A percentile compares a stretch with the other conserved stretches of the same genome.
Evolutionary conservation across 257 asterid species (phyloP).

Genomic region (Jacaranda copaia): DNA sequence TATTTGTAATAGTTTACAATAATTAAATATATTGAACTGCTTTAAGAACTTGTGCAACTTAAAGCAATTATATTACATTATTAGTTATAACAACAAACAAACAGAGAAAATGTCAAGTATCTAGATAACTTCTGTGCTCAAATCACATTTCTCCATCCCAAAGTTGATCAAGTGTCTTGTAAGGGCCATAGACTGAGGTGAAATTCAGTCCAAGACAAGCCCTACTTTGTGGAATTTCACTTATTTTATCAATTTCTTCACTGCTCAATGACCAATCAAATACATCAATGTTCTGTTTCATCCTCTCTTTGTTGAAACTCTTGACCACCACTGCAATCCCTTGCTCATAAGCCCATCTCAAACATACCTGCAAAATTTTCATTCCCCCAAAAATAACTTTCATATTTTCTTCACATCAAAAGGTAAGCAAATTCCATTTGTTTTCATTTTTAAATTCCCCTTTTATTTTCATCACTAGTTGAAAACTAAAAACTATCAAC

Average conservation of each 20-base stretch:
- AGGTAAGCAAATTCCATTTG: not conserved
- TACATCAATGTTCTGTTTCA: conserved; percentile 65
- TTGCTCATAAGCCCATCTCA: conserved; percentile 16
- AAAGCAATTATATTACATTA: too few species aligned
- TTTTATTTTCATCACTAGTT: too few species aligned
- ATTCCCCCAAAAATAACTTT: not conserved
- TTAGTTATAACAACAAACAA: too few species aligned
- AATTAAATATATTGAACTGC: too few species aligned
- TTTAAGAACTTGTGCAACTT: too few species aligned
- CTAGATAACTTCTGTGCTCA: not conserved
- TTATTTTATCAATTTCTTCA: conserved; percentile 53
- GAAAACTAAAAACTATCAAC: too few species aligned
- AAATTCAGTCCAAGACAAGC: conserved; percentile 60
- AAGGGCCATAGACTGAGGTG: conserved; percentile 71
- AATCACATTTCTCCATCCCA: conserved; percentile 61
- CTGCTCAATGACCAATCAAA: conserved; percentile 60
- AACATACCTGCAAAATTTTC: conserved; percentile 56
- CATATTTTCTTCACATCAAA: not conserved
- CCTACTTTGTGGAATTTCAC: conserved; percentile 63
- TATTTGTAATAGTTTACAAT: too few species aligned
- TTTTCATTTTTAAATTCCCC: too few species aligned
- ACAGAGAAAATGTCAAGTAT: not conserved
- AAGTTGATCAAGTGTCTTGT: conserved; percentile 57
- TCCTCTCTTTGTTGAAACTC: conserved; percentile 72
- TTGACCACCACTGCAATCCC: conserved; percentile 25